Conservation (phyloP, 352 stramenopile genomes). For the Phytophthora crassamura region DNA sequence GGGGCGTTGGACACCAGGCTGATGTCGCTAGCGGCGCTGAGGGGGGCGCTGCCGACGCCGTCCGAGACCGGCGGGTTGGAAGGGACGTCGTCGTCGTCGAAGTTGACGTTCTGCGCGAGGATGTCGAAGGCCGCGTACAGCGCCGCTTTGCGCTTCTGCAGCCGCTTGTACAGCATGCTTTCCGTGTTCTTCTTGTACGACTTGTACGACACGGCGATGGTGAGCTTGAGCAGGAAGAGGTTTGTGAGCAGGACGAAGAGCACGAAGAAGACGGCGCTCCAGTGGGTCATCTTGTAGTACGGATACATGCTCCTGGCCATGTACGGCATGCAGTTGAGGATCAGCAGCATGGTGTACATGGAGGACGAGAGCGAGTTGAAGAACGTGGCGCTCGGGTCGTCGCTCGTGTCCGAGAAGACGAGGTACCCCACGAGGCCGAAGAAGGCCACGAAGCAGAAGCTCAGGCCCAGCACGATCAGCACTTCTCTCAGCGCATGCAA, state of each 20-base stretch:
- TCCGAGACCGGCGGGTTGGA: conserved; percentile 12
- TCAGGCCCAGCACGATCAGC: conserved; percentile 70
- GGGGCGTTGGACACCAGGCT: conserved; percentile 34
- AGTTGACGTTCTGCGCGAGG: conserved; percentile 63
- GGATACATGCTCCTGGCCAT: conserved; percentile 87
- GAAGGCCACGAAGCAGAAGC: conserved; percentile 81
- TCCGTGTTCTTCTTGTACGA: conserved; percentile 90
- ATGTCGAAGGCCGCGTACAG: conserved; percentile 83
- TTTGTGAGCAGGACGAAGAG: conserved; percentile 83
- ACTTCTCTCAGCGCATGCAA: conserved; percentile 78
- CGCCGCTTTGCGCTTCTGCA: conserved; percentile 86
- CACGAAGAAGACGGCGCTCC: conserved; percentile 84
- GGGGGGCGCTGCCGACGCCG: conserved; percentile 4
- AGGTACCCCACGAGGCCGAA: conserved; percentile 81
- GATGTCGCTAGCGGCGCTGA: conserved; percentile 32
- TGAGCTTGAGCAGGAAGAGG: conserved; percentile 85
- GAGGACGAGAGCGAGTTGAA: conserved; percentile 76
- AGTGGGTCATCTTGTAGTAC: conserved; percentile 81
- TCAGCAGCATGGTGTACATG: conserved; percentile 86
- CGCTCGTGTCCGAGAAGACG: conserved; percentile 77
- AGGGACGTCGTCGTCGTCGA: conserved; percentile 39
- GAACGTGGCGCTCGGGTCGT: conserved; percentile 55
- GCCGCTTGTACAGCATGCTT: conserved; percentile 84
- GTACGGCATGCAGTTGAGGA: conserved; percentile 81
- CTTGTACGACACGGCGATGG: conserved; percentile 84